phyloP scores from a whole-genome alignment of 2,329 filamentous ascomycete species.

The Pyrenochaeta sp. region DNA sequence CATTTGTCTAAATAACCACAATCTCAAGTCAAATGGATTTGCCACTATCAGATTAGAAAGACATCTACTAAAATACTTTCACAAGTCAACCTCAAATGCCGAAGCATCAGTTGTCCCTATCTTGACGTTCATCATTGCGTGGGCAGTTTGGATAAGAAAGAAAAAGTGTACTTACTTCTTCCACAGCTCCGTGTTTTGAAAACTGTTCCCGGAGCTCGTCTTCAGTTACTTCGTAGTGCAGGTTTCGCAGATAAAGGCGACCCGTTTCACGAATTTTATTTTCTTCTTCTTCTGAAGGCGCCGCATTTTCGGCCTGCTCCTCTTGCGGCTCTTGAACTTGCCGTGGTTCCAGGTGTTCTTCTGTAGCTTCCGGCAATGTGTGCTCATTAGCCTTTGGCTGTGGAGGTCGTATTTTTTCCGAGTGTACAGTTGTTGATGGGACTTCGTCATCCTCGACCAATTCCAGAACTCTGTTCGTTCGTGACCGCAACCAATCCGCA shows the following conservation, averaged over 20 bases:
- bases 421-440: conserved; percentile 3
- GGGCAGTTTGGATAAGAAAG: conserved; percentile 26
- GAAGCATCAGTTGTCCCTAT: conserved; percentile 99
- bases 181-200: conserved; percentile 73
- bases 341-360: conserved; percentile 15
- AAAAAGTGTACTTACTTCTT: conserved; percentile 76
- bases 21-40: conserved; percentile 4
- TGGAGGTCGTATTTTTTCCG: conserved; percentile 1
- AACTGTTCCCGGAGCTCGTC: conserved; percentile 80
- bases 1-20: neutral
- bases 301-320: conserved; percentile 50
- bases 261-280: conserved; percentile 75
- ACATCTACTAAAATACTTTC: conserved; percentile 99
- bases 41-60: conserved; percentile 80
- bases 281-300: conserved; percentile 60
- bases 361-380: conserved; percentile 9
- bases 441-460: conserved; percentile 78
- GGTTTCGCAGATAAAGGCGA: conserved; percentile 87
- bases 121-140: conserved; percentile 86
- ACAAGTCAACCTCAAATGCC: conserved; percentile 88
- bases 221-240: conserved; percentile 81
- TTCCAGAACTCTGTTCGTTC: conserved; percentile 86
- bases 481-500: conserved; percentile 89
- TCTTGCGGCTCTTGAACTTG: conserved; percentile 5
- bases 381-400: conserved; percentile 19